Base-by-base conservation (phyloP, 495 filamentous ascomycete species). In the Hyaloscypha hepaticicola region DNA sequence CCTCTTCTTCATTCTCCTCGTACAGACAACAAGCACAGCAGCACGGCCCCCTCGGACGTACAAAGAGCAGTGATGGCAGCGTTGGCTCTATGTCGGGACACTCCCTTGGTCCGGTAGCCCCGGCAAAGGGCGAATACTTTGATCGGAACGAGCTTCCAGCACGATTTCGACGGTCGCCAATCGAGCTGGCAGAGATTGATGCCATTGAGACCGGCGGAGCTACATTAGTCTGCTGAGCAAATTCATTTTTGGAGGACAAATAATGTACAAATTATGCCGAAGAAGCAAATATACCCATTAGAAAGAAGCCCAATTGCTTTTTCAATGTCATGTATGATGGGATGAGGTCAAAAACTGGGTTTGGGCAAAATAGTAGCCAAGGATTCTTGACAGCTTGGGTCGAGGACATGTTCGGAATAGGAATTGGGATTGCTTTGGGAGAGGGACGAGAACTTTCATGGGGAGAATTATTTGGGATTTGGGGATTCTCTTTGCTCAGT, bases 1-100 rank as follows among this genome's bases (percentile, higher is more conserved):
- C 89, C 52, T 90, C 92, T 71, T 70, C 82, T 5, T 89, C 89
- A 51, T 99, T 99, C 82, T 92, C 91, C 65, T 80, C 86, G 70
- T 99, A 99, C 85, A 88, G 95, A 71, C 85, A 88, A 74, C 91
- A 92, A 77, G 96, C 94, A 27, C 90, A 92, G 76, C 94, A 97
- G 74, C 93, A 97, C 76, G 95, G 95, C 24, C 95, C 95, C 11
- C 86, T 98, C 55, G 81, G 76, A 63, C 83, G 83, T 66, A 25
- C 55, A 11, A 82, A 84, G 69, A 80, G 78, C 69, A 76, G 81
- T 48, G 76, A 76, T 51, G 81, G 80, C 56, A 79, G 78, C 67
- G 83, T 95, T 51, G 92, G 92, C 58, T 82, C 85, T 51, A 73
- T 76, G 38, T 68, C 90, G 1, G 93, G 90, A 27, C 77, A 83